A percentile compares a stretch with the other conserved stretches of the same genome.
These are phyloP conservation scores for Trichoderma guizhouense DNA, from an alignment of 2,329 filamentous ascomycete species.

Conservation along the genomic window DNA sequence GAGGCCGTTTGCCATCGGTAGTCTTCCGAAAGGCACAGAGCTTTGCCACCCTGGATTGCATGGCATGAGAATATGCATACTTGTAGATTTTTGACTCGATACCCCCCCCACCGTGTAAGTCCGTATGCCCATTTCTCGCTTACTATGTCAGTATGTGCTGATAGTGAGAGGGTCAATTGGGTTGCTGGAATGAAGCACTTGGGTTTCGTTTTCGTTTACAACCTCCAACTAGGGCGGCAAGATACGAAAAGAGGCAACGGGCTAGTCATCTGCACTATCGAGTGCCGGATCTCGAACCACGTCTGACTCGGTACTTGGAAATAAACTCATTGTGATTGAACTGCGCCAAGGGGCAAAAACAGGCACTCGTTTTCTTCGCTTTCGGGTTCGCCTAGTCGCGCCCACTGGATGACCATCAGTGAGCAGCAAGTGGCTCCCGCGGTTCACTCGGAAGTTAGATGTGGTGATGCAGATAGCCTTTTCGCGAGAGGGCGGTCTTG, in stretches of 20 bases:
- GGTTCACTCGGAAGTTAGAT: slow-evolving; percentile 10
- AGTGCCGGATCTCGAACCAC: neutral
- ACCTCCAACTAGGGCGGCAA: neutral
- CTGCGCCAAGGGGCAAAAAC: neutral
- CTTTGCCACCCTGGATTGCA: neutral
- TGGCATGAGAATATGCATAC: neutral
- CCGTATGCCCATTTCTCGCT: neutral
- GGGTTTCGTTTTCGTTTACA: neutral
- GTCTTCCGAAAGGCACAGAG: neutral
- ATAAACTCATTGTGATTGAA: neutral
- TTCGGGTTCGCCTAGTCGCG: neutral
- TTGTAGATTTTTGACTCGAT: neutral
- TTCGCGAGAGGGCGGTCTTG: neutral
- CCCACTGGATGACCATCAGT: neutral
- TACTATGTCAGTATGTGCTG: neutral
- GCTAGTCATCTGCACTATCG: neutral
- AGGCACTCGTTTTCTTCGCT: neutral
- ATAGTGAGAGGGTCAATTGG: neutral
- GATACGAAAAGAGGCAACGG: slow-evolving; percentile 3
- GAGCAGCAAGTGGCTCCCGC: neutral
- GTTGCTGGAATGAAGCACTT: neutral
- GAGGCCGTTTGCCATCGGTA: neutral
- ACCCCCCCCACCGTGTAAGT: neutral
- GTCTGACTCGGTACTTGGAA: neutral
- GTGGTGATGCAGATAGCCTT: neutral